Conservation (phyloP, 495 filamentous ascomycete species). For the Penicillium simplicissimum region DNA sequence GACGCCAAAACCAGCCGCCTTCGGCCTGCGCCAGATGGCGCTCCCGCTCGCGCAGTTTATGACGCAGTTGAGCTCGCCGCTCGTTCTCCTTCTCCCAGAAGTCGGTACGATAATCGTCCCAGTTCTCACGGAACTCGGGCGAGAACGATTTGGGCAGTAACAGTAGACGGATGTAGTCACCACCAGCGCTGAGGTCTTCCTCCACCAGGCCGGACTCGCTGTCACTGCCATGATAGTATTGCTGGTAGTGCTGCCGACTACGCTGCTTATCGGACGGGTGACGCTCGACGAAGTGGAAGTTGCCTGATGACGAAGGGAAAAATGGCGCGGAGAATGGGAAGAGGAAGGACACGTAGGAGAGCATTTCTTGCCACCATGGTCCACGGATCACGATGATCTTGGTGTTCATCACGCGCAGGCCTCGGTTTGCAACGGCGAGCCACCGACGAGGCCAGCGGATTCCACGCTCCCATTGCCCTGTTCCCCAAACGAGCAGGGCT, state of each 20-base stretch:
- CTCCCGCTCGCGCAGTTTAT: constrained; percentile 64
- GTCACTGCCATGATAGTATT: constrained; percentile 46
- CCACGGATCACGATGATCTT: constrained; percentile 89
- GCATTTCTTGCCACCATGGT: constrained; percentile 75
- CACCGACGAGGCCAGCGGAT: constrained; percentile 93
- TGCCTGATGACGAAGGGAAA: constrained; percentile 59
- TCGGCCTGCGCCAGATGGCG: constrained; percentile 63
- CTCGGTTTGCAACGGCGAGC: constrained; percentile 84
- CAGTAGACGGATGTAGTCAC: constrained; percentile 87
- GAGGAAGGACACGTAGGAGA: constrained; percentile 69
- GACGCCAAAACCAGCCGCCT: constrained; percentile 82
- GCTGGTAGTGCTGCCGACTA: constrained; percentile 41
- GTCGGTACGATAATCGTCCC: constrained; percentile 88
- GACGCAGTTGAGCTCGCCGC: constrained; percentile 69
- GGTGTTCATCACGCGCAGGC: constrained; percentile 87
- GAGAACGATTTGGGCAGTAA: constrained; percentile 94
- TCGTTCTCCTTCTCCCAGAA: constrained; percentile 99
- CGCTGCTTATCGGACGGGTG: constrained; percentile 48
- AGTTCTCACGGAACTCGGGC: constrained; percentile 92
- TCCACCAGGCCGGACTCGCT: constrained; percentile 58
- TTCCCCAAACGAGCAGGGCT: constrained; percentile 81
- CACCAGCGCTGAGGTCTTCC: constrained; percentile 86
- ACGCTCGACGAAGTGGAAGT: constrained; percentile 66
- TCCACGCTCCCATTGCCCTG: constrained; percentile 92
- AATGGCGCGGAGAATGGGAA: constrained; percentile 72